A percentile compares a stretch with the other conserved stretches of the same genome.
Evolutionary conservation across 176 grass and related monocot genomes (phyloP).

Genomic region (Puccinellia tenuiflora): DNA sequence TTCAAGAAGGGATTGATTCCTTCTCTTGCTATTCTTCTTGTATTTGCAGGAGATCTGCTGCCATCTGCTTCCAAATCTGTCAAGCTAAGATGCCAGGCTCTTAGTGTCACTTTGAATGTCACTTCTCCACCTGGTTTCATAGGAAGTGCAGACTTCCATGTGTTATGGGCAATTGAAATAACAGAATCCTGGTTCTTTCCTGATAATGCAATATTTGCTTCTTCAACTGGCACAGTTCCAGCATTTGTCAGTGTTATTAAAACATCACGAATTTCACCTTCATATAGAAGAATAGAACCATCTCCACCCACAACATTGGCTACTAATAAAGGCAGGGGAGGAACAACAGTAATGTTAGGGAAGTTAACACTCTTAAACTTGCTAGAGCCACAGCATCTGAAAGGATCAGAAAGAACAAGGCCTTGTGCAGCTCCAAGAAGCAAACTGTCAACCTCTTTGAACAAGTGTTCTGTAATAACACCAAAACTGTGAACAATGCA

Average conservation of each 20-base stretch:
- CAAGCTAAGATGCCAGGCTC: slow-evolving; percentile 86
- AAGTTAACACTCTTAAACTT: slow-evolving; percentile 79
- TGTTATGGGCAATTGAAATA: slow-evolving; percentile 71
- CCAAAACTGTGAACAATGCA: slow-evolving; percentile 99
- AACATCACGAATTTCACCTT: slow-evolving; percentile 98
- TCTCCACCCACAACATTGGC: slow-evolving; percentile 85
- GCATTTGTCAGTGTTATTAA: slow-evolving; percentile 87
- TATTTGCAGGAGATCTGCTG: slow-evolving; percentile 49
- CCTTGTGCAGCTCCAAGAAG: slow-evolving; percentile 94
- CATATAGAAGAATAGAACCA: slow-evolving; percentile 92
- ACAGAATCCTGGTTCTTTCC: slow-evolving; percentile 99
- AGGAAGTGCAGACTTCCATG: slow-evolving; percentile 74
- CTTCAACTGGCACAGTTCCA: slow-evolving; percentile 81
- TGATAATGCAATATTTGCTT: slow-evolving; percentile 88
- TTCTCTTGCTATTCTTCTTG: slow-evolving; percentile 76
- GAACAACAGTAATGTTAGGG: slow-evolving; percentile 70
- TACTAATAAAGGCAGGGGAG: slow-evolving; percentile 80
- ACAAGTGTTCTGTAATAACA: slow-evolving; percentile 98
- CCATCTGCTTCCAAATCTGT: slow-evolving; percentile 78
- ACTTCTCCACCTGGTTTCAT: slow-evolving; percentile 95
- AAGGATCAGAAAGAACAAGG: slow-evolving; percentile 99
- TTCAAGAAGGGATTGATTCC: slow-evolving; percentile 81
- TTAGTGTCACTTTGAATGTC: slow-evolving; percentile 80
- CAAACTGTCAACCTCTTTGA: slow-evolving; percentile 93
- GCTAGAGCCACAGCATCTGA: slow-evolving; percentile 92